Evolutionary conservation across 352 stramenopile species (phyloP), one percentile per base, ranked within the genome.

Genomic region (Sclerospora graminicola): DNA sequence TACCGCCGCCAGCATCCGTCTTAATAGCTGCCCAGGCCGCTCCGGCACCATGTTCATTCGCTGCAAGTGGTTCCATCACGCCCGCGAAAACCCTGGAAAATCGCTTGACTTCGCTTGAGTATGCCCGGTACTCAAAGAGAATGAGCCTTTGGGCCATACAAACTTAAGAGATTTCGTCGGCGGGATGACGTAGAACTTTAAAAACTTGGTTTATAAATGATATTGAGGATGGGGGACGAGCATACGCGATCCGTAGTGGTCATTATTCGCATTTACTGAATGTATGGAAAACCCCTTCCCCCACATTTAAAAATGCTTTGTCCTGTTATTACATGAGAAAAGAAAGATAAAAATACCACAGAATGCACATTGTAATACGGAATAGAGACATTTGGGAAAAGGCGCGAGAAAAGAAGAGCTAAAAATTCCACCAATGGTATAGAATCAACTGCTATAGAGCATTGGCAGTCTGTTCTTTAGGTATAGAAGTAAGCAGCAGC

Each of bases 121-220:
- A 87, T 89, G 64, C 65, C 29, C 40, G 80, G 83, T 87, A 87
- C 58, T 89, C 62, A 75, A 55, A 59, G 57, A 72, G 64, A 86
- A 77, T 88, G 75, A 63, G 57, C 63, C 59, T 76, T 74, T 51
- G 72, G 46, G 69, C 66, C 57, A 87, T 86, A 87, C 75, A 84
- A 70, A 83, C 63, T 60, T 33, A 43, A 44, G 39, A 53, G 32
- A 53, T 34, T 34, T 35, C 21, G 6, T 5, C 5, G 30, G 41
- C 24, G 41, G 23, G 41, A 41, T 10, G 31, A 48, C 41, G n/a
- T 15, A 18, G 14, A 14, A 5, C 4, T 11, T n/a, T 33, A 8
- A 2, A 7, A 0, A 1, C 2, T 3, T 1, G 21, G 4, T 11
- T 2, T 8, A 10, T 2, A 26, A 10, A 20, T 4, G 1, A 1